Evolutionary conservation across 345 rosid genomes (phyloP), one percentile per base, ranked within the genome.

Genomic region (Moringa oleifera): DNA sequence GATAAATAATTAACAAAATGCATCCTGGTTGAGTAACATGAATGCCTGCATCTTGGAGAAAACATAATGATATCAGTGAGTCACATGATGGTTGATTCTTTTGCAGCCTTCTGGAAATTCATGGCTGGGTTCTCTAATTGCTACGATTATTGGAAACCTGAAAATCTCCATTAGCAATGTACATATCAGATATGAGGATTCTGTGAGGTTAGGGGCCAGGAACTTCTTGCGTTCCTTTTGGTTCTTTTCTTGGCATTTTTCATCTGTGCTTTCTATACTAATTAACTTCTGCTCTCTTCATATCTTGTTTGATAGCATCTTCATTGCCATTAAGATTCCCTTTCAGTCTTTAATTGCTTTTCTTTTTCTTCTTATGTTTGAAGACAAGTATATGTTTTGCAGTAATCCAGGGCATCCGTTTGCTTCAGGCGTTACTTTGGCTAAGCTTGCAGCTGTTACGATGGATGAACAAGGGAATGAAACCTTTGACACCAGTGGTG

Each of bases 401-500:
- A 94, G 99, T 72, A 83, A 88, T 80, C 83, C 79, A 4, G 88
- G 93, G 68, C 84, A 82, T 78, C 96, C 99, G 22, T 94, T 94
- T 85, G 79, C 87, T 63, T 81, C 89, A 68, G 99, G 99, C 59
- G 76, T 88, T 81, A 86, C 99, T 57, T 75, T 94, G 66, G 99
- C 97, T 58, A 94, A 85, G 79, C 91, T 94, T 57, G 99, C 99
- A 59, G 99, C 99, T 71, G 97, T 94, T 61, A 94, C 99, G 51
- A 85, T 81, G 84, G 99, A 94, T 79, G 99, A 90, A 65, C 88
- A 83, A 68, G 99, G 88, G 68, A 90, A 90, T 69, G 99, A 94
- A 82, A 94, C 96, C 50, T 94, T 94, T 74, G 99, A 94, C 79
- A 71, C 95, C 25, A 94, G 99, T 80, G 97, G 99, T 62, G 99